phyloP scores from a whole-genome alignment of 768 basidiomycete genomes.

The Candolleomyces eurysporus region DNA sequence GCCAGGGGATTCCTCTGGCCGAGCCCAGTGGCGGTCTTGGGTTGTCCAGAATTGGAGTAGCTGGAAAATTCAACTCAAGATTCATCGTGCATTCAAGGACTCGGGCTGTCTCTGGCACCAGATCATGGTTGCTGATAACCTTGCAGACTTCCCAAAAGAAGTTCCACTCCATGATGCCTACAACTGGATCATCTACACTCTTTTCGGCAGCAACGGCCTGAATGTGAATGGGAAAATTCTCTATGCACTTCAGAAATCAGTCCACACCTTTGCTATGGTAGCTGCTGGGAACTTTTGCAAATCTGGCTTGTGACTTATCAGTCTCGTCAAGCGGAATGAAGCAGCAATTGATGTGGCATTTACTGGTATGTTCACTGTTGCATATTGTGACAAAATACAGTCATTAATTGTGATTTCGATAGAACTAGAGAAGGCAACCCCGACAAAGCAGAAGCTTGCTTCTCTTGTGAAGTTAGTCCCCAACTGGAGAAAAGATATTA shows the following conservation, averaged over 20 bases:
- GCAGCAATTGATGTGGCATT: not conserved
- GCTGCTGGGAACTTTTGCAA: not conserved
- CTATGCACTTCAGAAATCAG: not conserved
- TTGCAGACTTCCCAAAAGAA: not conserved
- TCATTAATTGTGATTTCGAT: not conserved
- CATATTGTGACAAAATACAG: not conserved
- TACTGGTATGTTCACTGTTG: not conserved
- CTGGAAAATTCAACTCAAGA: conserved; percentile 14
- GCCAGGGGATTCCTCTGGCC: conserved; percentile 8
- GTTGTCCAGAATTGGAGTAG: conserved; percentile 9
- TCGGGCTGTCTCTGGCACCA: conserved; percentile 11
- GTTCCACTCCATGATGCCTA: not conserved
- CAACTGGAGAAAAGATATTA: not conserved
- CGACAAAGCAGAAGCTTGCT: not conserved
- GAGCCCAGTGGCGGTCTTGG: conserved; percentile 12
- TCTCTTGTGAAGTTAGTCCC: not conserved
- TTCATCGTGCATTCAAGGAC: conserved; percentile 9
- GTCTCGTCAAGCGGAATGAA: not conserved
- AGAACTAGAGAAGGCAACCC: not conserved
- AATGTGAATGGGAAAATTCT: not conserved
- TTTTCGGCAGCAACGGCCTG: not conserved
- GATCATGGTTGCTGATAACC: not conserved
- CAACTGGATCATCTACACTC: not conserved
- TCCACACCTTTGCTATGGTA: not conserved
- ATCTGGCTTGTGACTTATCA: not conserved